Evolutionary conservation across 148 eudicot genomes (phyloP).

Genomic region (Nepenthes gracilis): DNA sequence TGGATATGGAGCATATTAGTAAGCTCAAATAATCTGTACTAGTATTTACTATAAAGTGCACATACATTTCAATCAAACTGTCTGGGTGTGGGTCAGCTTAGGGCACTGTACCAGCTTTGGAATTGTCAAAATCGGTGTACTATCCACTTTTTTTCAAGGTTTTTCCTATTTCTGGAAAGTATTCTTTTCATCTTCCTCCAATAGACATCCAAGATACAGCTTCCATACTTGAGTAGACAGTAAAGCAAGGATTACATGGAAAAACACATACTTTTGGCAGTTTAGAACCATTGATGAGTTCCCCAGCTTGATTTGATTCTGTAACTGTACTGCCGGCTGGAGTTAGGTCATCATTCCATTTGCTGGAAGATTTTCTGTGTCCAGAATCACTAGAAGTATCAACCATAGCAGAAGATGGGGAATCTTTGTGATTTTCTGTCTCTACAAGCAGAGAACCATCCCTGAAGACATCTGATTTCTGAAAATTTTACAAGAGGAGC

Average conservation of each 20-base stretch:
- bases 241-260: not conserved
- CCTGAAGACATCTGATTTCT: slow-evolving; percentile 13
- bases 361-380: slow-evolving; percentile 44
- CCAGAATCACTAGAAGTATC: slow-evolving; percentile 24
- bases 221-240: not conserved
- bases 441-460: slow-evolving; percentile 27
- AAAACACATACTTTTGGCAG: slow-evolving; percentile 32
- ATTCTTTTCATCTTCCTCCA: no score
- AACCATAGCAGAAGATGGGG: slow-evolving; percentile 25
- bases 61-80: no score
- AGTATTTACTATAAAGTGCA: no score
- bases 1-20: no score
- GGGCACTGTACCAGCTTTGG: no score
- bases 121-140: no score
- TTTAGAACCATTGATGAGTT: slow-evolving; percentile 25
- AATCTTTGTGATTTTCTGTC: slow-evolving; percentile 28
- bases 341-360: slow-evolving; percentile 38
- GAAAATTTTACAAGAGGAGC: not conserved
- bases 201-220: not conserved
- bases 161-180: no score
- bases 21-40: no score
- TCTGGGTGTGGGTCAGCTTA: no score
- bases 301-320: slow-evolving; percentile 50
- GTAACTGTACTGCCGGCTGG: slow-evolving; percentile 31
- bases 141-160: no score